Percentiles rank a stretch among this genome's conserved stretches.
Evolutionary conservation across 1,284 basidiomycete genomes (phyloP).

Genomic region (Cystobasidium sp.): DNA sequence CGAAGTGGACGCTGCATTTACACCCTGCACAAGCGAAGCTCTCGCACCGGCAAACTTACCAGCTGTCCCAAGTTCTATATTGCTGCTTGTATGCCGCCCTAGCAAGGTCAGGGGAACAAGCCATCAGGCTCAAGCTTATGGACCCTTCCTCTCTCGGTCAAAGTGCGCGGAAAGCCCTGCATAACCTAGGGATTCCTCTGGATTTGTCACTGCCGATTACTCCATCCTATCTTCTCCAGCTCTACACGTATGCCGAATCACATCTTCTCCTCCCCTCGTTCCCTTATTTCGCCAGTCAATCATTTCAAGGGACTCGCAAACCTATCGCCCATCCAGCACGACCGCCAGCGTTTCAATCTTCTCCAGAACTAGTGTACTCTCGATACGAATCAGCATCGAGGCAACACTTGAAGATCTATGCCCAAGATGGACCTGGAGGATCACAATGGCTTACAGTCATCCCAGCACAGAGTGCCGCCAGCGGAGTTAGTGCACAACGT

Average conservation of each 20-base stretch:
- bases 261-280: background rate
- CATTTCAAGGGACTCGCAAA: background rate
- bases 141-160: background rate
- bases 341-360: background rate
- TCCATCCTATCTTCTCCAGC: constrained; percentile 7
- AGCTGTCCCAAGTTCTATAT: constrained; percentile 8
- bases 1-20: constrained; percentile 10
- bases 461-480: background rate
- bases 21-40: constrained; percentile 17
- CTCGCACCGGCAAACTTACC: background rate
- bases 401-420: background rate
- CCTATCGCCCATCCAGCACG: constrained; percentile 23
- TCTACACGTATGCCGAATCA: constrained; percentile 17
- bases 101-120: background rate
- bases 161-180: constrained; percentile 3
- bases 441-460: background rate
- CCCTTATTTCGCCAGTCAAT: constrained; percentile 12
- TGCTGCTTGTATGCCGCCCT: constrained; percentile 24
- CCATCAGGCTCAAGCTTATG: background rate
- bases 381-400: background rate
- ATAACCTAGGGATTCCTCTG: background rate
- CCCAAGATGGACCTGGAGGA: background rate
- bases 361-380: constrained; percentile 10
- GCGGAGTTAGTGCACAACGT: too few relatives aligned
- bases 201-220: constrained; percentile 2